Evolutionary conservation across 2,329 filamentous ascomycete species (phyloP).

Genomic region (Hypoxylon sp.): DNA sequence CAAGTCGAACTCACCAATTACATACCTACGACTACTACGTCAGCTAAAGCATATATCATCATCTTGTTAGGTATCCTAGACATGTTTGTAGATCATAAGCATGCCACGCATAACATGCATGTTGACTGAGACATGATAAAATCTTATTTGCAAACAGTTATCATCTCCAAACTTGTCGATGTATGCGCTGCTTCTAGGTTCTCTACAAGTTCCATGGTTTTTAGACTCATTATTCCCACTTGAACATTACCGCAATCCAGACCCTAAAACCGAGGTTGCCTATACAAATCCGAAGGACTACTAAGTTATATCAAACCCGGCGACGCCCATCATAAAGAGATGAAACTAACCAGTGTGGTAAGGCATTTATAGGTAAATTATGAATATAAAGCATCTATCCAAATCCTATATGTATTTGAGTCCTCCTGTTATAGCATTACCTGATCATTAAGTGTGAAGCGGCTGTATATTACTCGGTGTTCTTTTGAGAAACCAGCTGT

Average conservation of each 20-base stretch:
- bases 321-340: no score
- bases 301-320: no score
- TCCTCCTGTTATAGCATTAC: no score
- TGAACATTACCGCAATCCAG: not conserved
- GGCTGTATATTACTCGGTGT: no score
- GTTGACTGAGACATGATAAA: not conserved
- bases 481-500: no score
- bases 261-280: no score
- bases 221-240: not conserved
- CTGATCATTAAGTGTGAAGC: no score
- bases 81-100: not conserved
- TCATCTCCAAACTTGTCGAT: not conserved
- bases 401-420: no score
- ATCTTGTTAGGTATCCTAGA: not conserved
- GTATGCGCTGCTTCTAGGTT: not conserved
- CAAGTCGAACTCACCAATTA: not conserved
- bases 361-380: no score
- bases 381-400: no score
- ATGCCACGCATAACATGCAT: not conserved
- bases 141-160: conserved; percentile 1
- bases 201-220: not conserved
- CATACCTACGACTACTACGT: not conserved
- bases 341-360: no score
- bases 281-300: no score
- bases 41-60: not conserved